Percentiles rank a stretch among this genome's conserved stretches.
Conservation (phyloP, 164 flowering plant species). For the Kingdonia uniflora region DNA sequence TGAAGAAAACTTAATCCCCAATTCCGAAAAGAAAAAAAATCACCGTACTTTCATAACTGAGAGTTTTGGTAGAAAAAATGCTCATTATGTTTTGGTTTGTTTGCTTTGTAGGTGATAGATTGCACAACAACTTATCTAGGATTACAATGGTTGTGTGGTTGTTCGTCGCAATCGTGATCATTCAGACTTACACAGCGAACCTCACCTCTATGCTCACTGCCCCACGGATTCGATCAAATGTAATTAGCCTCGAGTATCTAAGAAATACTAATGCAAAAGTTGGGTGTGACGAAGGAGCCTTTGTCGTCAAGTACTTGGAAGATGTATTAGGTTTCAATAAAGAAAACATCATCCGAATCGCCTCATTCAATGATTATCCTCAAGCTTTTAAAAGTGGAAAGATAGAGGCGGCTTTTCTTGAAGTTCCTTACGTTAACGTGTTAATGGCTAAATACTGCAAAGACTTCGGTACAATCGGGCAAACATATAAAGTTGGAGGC, state of each 20-base stretch:
- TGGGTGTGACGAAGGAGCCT: conserved; percentile 21
- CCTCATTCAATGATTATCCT: conserved; percentile 9
- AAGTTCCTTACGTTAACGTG: conserved; percentile 13
- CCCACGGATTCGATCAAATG: not conserved
- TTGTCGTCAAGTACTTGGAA: conserved; percentile 17
- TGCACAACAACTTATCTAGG: conserved; percentile 16
- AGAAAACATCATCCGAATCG: conserved; percentile 5
- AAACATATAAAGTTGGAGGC: conserved; percentile 30
- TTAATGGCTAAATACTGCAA: conserved; percentile 27
- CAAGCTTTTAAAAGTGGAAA: conserved; percentile 13
- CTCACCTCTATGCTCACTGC: conserved; percentile 20
- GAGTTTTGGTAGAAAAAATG: not conserved
- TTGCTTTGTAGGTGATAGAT: conserved; percentile 11
- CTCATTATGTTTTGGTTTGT: not conserved
- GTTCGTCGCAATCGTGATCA: conserved; percentile 17
- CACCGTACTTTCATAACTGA: no score
- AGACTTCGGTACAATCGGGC: conserved; percentile 14
- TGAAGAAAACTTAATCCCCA: no score
- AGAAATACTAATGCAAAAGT: conserved; percentile 10
- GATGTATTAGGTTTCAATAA: conserved; percentile 5
- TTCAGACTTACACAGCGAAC: conserved; percentile 22
- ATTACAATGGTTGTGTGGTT: conserved; percentile 20
- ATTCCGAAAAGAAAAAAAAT: no score
- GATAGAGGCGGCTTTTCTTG: conserved; percentile 15
- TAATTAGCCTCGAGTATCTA: conserved; percentile 13